These are phyloP conservation scores for Hymenoscyphus albidus DNA, from an alignment of 2,329 filamentous ascomycete genomes.

Conservation along the genomic window DNA sequence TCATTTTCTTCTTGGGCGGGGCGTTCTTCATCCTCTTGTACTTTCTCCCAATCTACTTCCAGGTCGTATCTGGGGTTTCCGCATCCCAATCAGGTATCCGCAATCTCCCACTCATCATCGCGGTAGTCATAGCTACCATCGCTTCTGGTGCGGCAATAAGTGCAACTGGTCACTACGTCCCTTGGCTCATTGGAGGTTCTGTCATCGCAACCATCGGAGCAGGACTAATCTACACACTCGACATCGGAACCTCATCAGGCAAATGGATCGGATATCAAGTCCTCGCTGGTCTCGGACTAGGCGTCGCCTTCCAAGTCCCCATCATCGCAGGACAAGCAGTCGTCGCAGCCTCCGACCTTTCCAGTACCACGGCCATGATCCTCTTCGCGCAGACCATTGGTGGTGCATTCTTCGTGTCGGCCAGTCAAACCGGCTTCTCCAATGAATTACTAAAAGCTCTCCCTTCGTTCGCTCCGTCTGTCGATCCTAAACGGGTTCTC, in stretches of 20 bases:
- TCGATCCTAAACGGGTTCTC: slow-evolving; percentile 39
- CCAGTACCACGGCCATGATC: slow-evolving; percentile 46
- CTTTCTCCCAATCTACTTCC: slow-evolving; percentile 51
- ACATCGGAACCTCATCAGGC: slow-evolving; percentile 41
- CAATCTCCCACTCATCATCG: slow-evolving; percentile 39
- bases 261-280: slow-evolving; percentile 59
- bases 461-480: slow-evolving; percentile 35
- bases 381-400: slow-evolving; percentile 47
- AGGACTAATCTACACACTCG: slow-evolving; percentile 54
- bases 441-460: slow-evolving; percentile 42
- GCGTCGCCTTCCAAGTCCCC: slow-evolving; percentile 49
- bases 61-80: slow-evolving; percentile 38
- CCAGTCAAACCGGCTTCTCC: slow-evolving; percentile 45
- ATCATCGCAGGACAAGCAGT: slow-evolving; percentile 38
- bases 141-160: slow-evolving; percentile 35
- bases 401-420: slow-evolving; percentile 48
- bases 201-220: slow-evolving; percentile 38
- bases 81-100: slow-evolving; percentile 35
- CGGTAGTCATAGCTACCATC: slow-evolving; percentile 35
- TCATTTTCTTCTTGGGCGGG: slow-evolving; percentile 42
- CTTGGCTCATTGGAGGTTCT: slow-evolving; percentile 35
- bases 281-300: slow-evolving; percentile 52
- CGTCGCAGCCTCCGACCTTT: slow-evolving; percentile 41
- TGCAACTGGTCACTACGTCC: slow-evolving; percentile 36
- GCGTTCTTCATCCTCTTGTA: slow-evolving; percentile 44